Evolutionary conservation across 768 basidiomycete genomes (phyloP), one percentile per base, ranked within the genome.

Genomic region (Leccinum boreale): DNA sequence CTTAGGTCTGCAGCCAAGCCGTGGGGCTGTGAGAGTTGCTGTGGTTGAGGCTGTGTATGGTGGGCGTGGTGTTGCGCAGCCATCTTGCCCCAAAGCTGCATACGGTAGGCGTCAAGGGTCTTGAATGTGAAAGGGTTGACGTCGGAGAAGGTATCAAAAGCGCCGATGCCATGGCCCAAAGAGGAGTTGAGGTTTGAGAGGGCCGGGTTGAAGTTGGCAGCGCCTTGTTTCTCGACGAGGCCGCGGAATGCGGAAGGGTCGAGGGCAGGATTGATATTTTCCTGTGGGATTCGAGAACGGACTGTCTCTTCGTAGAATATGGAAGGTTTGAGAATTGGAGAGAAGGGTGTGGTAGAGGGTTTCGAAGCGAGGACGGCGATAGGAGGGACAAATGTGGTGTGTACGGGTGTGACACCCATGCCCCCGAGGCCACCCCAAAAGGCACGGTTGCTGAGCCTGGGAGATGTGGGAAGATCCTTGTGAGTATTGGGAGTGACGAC

Each of bases 11-110:
- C 67, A 1, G 81, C 79, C 29, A 83, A 69, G 5, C 78, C 77
- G 0, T 73, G 56, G 4, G 68, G 68, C 55, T 61, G 65, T 49
- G 61, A 65, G 59, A 64, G 64, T 56, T 52, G 45, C 5, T 59
- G 55, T 3, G 46, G 50, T 47, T 69, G 52, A 45, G 77, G 63
- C 60, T 77, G 81, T 58, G 75, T 68, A 0, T 79, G 78, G 8
- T 73, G 74, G 52, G 52, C 71, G 58, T 61, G 69, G 54, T 83
- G 88, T 63, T 92, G 92, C 31, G 85, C 80, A 0, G 92, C 92
- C 85, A 96, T 90, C 74, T 89, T 84, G 33, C 86, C 84, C 94
- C 94, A 96, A 0, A 97, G 78, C 60, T 96, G 94, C 90, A 94
- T 94, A 44, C 94, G 83, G 69, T 88, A 88, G 69, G 86, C 82